Evolutionary conservation across 306 rosid genomes (phyloP).

Genomic region (Rosa lucieae): DNA sequence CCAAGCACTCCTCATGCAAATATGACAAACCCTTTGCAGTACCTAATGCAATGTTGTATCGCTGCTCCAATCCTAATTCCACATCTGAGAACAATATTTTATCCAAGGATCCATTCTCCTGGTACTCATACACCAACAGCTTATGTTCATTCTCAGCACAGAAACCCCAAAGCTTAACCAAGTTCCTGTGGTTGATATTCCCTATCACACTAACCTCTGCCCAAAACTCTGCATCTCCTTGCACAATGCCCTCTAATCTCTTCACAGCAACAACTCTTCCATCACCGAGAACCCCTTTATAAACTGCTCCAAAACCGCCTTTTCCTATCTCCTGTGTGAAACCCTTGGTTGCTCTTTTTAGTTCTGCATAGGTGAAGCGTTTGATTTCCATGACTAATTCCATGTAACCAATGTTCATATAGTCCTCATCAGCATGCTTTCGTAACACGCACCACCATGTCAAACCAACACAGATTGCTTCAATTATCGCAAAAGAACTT

Average conservation of each 20-base stretch:
- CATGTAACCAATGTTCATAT: slow-evolving; percentile 36
- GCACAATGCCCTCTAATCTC: slow-evolving; percentile 40
- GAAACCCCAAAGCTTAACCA: slow-evolving; percentile 49
- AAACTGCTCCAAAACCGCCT: slow-evolving; percentile 33
- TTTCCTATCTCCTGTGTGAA: slow-evolving; percentile 35
- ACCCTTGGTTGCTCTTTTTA: slow-evolving; percentile 24
- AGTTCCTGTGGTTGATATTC: slow-evolving; percentile 41
- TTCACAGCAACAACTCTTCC: slow-evolving; percentile 44
- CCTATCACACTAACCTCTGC: slow-evolving; percentile 49
- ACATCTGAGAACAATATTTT: slow-evolving; percentile 26
- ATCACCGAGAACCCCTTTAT: slow-evolving; percentile 36
- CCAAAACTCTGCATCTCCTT: slow-evolving; percentile 48
- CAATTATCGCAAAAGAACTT: slow-evolving; percentile 24
- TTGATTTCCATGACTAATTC: slow-evolving; percentile 36
- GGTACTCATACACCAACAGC: slow-evolving; percentile 40
- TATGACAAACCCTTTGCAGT: slow-evolving; percentile 48
- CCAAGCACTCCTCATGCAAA: slow-evolving; percentile 53
- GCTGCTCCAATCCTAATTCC: slow-evolving; percentile 25
- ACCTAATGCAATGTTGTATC: slow-evolving; percentile 42
- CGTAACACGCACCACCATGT: slow-evolving; percentile 38
- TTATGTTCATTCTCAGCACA: slow-evolving; percentile 38
- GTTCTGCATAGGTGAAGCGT: slow-evolving; percentile 21
- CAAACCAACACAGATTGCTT: slow-evolving; percentile 24
- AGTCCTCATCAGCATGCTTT: slow-evolving; percentile 23
- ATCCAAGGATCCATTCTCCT: slow-evolving; percentile 42